Evolutionary conservation across 2,329 filamentous ascomycete species (phyloP).

Genomic region (Gnomoniopsis sp.): DNA sequence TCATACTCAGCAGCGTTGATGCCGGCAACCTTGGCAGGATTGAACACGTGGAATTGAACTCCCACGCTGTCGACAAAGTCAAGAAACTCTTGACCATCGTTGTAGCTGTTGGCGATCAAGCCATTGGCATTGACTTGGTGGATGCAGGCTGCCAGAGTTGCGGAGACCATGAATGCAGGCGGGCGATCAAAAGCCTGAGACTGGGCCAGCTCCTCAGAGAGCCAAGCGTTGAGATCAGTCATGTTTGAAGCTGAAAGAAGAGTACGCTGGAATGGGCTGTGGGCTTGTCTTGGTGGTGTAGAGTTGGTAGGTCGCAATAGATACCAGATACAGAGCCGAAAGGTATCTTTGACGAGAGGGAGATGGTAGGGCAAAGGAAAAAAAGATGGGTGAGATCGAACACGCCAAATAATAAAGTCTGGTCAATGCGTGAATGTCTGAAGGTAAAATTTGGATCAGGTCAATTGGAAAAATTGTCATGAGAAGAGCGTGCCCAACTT

Average conservation of each 20-base stretch:
- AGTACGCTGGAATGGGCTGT: no score
- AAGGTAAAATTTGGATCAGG: no score
- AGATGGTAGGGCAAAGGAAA: no score
- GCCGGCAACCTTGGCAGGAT: background rate
- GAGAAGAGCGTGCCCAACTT: no score
- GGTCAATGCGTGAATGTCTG: no score
- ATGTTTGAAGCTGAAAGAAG: background rate
- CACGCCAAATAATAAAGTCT: no score
- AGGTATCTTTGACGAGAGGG: no score
- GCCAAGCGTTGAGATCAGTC: background rate
- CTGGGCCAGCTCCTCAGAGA: background rate
- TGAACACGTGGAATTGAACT: background rate
- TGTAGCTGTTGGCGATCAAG: background rate
- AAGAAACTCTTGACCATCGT: background rate
- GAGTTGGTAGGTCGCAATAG: no score
- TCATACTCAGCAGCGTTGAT: background rate
- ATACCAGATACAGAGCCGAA: no score
- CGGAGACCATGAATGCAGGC: background rate
- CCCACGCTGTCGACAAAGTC: constrained; percentile 1
- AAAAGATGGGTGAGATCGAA: no score
- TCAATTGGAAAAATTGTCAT: background rate
- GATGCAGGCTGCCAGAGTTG: background rate
- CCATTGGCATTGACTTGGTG: background rate
- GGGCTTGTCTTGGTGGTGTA: no score
- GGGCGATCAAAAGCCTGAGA: background rate